A percentile compares a stretch with the other conserved stretches of the same genome.
Evolutionary conservation across 2,329 filamentous ascomycete genomes (phyloP).

Genomic region (Neurospora sp.): DNA sequence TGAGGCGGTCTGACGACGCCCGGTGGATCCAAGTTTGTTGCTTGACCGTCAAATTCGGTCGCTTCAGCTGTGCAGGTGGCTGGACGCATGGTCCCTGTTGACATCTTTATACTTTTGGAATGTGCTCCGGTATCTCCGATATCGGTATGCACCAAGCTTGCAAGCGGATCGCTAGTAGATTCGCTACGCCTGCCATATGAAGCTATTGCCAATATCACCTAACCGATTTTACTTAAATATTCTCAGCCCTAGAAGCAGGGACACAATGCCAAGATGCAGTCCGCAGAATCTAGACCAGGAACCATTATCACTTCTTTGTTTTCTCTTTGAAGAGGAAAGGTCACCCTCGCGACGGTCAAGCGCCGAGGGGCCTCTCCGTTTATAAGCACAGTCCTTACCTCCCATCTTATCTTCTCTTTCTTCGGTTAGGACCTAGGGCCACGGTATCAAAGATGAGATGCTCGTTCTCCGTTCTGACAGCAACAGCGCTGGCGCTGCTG

Average conservation of each 20-base stretch:
- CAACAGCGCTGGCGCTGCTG: slow-evolving; percentile 1
- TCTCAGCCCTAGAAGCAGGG: background rate
- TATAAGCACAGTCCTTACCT: background rate
- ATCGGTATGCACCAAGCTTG: background rate
- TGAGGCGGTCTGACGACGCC: background rate
- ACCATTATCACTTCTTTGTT: background rate
- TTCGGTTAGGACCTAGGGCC: background rate
- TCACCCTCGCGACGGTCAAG: background rate
- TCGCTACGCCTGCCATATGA: background rate
- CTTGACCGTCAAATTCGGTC: background rate
- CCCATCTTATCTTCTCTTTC: background rate
- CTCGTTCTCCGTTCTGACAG: slow-evolving; percentile 1
- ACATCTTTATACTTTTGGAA: background rate
- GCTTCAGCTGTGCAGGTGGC: background rate
- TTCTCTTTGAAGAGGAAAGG: background rate
- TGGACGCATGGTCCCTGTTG: background rate
- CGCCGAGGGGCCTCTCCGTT: background rate
- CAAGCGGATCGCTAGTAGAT: background rate
- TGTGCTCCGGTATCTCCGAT: background rate
- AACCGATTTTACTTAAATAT: background rate
- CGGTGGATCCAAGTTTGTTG: background rate
- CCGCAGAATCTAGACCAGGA: background rate
- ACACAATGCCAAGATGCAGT: background rate
- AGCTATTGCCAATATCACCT: background rate
- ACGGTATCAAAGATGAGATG: background rate